These are phyloP conservation scores for Cotoneaster glaucophyllus DNA, from an alignment of 306 rosid genomes.

Conservation along the genomic window DNA sequence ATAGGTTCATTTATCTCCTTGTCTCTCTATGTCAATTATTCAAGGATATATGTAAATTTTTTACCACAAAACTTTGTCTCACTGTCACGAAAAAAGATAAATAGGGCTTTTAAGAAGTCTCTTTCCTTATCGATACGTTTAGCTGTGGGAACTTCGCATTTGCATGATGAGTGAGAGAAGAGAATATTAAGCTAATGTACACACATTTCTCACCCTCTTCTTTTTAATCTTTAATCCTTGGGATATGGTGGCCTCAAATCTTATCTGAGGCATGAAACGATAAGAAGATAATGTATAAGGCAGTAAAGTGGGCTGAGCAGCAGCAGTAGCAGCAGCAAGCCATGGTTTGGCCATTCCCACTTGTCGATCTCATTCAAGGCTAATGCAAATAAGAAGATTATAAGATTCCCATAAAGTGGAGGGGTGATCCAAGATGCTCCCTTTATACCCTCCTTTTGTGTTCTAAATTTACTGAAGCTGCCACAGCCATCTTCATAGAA, in stretches of 20 bases:
- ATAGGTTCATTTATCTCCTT: no score
- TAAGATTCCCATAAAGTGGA: neutral
- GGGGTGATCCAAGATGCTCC: constrained; percentile 13
- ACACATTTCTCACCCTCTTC: constrained; percentile 1
- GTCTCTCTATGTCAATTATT: no score
- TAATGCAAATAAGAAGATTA: neutral
- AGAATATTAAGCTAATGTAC: constrained; percentile 29
- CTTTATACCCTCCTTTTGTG: constrained; percentile 1
- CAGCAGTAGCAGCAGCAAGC: neutral
- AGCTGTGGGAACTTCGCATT: constrained; percentile 21
- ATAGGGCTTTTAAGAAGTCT: neutral
- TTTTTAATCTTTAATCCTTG: neutral
- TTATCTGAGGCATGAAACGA: constrained; percentile 33
- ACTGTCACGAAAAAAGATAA: no score
- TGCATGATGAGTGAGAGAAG: constrained; percentile 27
- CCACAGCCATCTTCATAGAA: neutral
- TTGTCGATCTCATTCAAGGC: neutral
- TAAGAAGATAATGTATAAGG: constrained; percentile 20
- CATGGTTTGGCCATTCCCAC: constrained; percentile 15
- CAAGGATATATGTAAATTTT: no score
- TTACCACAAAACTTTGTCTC: no score
- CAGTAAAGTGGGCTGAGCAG: neutral
- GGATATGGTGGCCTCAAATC: constrained; percentile 24
- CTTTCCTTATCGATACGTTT: constrained; percentile 7
- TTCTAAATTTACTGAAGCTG: neutral